Evolutionary conservation across 2,329 filamentous ascomycete genomes (phyloP), one percentile per base, ranked within the genome.

Genomic region (Xylariomycetidae sp.): DNA sequence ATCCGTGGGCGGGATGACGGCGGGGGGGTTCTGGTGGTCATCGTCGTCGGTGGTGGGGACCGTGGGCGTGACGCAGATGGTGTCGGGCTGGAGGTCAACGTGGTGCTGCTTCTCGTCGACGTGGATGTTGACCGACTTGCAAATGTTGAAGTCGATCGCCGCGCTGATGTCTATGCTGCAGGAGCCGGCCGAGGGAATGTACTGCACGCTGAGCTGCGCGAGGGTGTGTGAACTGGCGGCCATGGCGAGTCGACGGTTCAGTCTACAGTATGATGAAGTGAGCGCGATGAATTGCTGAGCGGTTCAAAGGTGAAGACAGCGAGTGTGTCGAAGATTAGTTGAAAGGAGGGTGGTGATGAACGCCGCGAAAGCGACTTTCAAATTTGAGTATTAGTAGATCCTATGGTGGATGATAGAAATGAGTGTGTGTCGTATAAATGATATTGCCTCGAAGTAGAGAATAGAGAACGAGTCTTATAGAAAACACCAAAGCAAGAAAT

Each of bases 51-150:
- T 30, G 14, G 12, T 27, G 11, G 38, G 30, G 20, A 37, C 10
- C 27, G 48, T 43, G 5, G 48, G 49, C n/a, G 49, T 50, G 31
- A 54, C 46, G 33, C 42, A 50, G 26, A 56, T 51, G 38, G 36
- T 39, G 7, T 48, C 40, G 6, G 44, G 37, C 5, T 46, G 37
- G 14, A 46, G 36, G 17, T 50, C 44, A 28, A 54, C 38, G 4
- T 35, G 34, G 19, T n/a, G n/a, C n/a, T 48, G 40, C 20, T 46
- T 32, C 12, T 46, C 36, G 12, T 40, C 33, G 6, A 49, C 27
- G 30, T 40, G 40, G 36, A 57, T 52, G 35, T 56, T 41, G 32
- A 56, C 42, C 17, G 42, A 32, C 12, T 31, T 40, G 40, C 53
- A 55, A 20, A 41, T 37, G 33, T 38, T 36, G 33, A 50, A 28